Conservation (phyloP, 352 stramenopile genomes). For the Thraustochytrium striatum region DNA sequence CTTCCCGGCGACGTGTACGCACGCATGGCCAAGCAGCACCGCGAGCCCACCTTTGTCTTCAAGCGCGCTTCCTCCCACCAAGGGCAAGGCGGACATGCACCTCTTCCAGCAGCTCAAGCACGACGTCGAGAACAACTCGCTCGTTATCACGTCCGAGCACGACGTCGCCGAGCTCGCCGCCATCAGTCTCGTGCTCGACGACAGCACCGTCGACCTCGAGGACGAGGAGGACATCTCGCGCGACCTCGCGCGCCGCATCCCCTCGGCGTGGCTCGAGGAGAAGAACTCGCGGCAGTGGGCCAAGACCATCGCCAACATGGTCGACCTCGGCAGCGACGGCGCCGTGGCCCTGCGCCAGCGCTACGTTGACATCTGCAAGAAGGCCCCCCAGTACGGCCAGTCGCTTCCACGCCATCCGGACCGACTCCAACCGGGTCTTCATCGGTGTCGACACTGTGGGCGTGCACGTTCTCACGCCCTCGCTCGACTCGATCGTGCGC, state of each 20-base stretch:
- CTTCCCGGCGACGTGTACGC: constrained; percentile 36
- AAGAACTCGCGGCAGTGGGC: background rate
- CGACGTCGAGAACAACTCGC: background rate
- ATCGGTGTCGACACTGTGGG: constrained; percentile 41
- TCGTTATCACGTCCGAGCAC: constrained; percentile 27
- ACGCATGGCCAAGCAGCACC: constrained; percentile 41
- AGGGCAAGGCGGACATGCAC: constrained; percentile 27
- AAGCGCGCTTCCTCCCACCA: constrained; percentile 38
- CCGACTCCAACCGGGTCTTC: constrained; percentile 18
- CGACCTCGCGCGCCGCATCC: constrained; percentile 33
- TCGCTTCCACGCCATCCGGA: constrained; percentile 24
- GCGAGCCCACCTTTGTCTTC: constrained; percentile 39
- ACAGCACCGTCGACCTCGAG: constrained; percentile 1
- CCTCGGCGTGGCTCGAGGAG: background rate
- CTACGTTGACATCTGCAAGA: constrained; percentile 43
- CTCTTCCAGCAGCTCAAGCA: constrained; percentile 42
- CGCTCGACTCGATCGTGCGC: background rate
- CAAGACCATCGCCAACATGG: background rate
- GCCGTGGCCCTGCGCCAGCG: constrained; percentile 24
- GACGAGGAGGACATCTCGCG: constrained; percentile 26
- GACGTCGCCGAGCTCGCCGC: constrained; percentile 43
- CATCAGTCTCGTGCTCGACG: constrained; percentile 20
- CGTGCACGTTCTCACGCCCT: constrained; percentile 29
- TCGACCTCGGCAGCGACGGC: background rate
- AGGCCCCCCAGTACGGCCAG: constrained; percentile 24